A percentile compares a stretch with the other conserved stretches of the same genome.
These are phyloP conservation scores for Rhazya stricta DNA, from an alignment of 257 asterid genomes.

Conservation along the genomic window DNA sequence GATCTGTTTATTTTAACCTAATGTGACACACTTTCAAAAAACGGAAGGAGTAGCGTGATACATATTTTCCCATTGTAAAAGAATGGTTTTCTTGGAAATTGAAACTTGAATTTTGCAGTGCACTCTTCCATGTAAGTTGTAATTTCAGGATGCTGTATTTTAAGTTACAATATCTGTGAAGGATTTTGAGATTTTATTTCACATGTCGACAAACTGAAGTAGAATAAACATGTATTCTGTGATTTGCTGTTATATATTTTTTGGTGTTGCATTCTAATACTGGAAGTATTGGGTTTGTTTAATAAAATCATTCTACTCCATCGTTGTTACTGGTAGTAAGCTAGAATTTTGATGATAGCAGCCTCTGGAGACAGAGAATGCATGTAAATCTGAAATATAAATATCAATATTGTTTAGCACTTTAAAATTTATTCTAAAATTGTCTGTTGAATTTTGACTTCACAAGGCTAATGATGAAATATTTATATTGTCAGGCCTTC, in stretches of 20 bases:
- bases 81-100: neutral
- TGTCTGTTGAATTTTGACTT: neutral
- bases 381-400: neutral
- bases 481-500: slow-evolving; percentile 52
- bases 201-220: neutral
- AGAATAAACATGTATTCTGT: neutral
- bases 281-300: neutral
- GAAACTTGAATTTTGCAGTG: neutral
- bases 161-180: neutral
- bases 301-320: neutral
- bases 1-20: too few relatives aligned
- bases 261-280: neutral
- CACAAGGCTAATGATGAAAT: neutral
- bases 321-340: neutral
- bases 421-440: neutral
- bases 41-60: too few relatives aligned
- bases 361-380: neutral
- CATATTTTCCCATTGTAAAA: neutral
- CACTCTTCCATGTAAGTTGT: neutral
- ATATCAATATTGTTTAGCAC: neutral
- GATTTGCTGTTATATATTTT: neutral
- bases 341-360: neutral
- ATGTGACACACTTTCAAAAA: too few relatives aligned
- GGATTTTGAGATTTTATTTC: neutral
- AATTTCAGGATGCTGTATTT: neutral